These are phyloP conservation scores for Moesziomyces sp. DNA, from an alignment of 1,284 basidiomycete species.

Conservation along the genomic window DNA sequence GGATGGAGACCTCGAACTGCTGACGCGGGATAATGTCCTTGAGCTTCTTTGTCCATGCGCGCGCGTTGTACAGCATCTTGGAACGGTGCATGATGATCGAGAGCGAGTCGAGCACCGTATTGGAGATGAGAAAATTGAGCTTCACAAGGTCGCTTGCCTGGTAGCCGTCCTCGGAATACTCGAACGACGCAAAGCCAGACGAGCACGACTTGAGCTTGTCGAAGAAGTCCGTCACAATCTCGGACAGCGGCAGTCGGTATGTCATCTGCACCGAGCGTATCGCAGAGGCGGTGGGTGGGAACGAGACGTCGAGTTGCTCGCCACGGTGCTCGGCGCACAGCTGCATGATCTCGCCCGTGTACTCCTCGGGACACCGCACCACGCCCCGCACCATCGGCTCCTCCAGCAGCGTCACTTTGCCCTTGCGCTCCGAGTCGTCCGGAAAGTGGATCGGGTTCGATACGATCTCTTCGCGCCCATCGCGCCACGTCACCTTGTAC, in stretches of 20 bases:
- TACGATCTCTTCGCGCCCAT: conserved; percentile 50
- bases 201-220: conserved; percentile 67
- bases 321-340: conserved; percentile 66
- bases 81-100: conserved; percentile 61
- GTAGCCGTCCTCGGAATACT: conserved; percentile 62
- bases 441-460: conserved; percentile 65
- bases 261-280: conserved; percentile 60
- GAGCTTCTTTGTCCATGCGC: conserved; percentile 59
- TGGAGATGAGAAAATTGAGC: conserved; percentile 59
- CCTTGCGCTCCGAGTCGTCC: conserved; percentile 54
- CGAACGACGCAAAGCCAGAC: conserved; percentile 64
- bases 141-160: conserved; percentile 60
- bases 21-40: conserved; percentile 78
- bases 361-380: conserved; percentile 63
- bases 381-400: conserved; percentile 63
- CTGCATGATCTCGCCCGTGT: conserved; percentile 66
- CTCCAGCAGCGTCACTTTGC: conserved; percentile 46
- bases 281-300: conserved; percentile 34
- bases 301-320: conserved; percentile 57
- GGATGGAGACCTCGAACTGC: conserved; percentile 81
- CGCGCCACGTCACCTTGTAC: conserved; percentile 57
- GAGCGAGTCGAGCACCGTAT: conserved; percentile 62
- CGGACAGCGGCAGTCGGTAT: conserved; percentile 61
- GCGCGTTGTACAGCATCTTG: conserved; percentile 53
- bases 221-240: conserved; percentile 67